phyloP scores from a whole-genome alignment of 2,329 filamentous ascomycete genomes.

The Cytospora piceicola region DNA sequence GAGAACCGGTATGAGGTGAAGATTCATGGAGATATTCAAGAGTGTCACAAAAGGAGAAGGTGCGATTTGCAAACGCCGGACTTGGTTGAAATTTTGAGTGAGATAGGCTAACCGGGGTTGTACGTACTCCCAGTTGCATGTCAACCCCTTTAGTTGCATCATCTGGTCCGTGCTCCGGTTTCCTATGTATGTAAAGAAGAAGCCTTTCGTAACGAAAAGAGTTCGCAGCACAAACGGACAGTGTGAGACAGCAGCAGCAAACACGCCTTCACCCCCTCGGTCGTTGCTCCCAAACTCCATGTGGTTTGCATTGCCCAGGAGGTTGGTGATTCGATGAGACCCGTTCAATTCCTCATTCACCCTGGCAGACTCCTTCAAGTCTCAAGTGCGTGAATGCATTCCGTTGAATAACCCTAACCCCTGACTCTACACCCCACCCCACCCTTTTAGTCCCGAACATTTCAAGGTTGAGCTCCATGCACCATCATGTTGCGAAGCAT shows the following conservation, averaged over 20 bases:
- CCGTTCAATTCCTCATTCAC: not conserved
- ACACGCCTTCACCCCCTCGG: not conserved
- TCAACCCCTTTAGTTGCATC: not conserved
- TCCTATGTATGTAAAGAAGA: not conserved
- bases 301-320: not conserved
- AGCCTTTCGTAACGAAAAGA: not conserved
- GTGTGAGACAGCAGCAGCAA: constrained; percentile 22
- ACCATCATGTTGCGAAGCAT: too few species aligned
- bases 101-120: constrained; percentile 17
- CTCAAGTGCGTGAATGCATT: too few species aligned
- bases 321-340: not conserved
- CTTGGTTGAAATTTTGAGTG: constrained; percentile 23
- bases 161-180: not conserved
- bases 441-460: too few species aligned
- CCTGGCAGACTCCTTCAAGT: too few species aligned
- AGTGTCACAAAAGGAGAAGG: constrained; percentile 8
- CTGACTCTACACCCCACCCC: not conserved
- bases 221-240: not conserved
- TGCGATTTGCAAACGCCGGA: constrained; percentile 1
- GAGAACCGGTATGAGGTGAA: not conserved
- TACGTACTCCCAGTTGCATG: constrained; percentile 19
- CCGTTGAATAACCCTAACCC: not conserved
- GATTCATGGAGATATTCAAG: constrained; percentile 7
- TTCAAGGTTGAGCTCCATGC: too few species aligned
- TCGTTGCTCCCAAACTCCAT: not conserved